Conservation (phyloP, 768 basidiomycete genomes). For the Antrodiella citrinella region DNA sequence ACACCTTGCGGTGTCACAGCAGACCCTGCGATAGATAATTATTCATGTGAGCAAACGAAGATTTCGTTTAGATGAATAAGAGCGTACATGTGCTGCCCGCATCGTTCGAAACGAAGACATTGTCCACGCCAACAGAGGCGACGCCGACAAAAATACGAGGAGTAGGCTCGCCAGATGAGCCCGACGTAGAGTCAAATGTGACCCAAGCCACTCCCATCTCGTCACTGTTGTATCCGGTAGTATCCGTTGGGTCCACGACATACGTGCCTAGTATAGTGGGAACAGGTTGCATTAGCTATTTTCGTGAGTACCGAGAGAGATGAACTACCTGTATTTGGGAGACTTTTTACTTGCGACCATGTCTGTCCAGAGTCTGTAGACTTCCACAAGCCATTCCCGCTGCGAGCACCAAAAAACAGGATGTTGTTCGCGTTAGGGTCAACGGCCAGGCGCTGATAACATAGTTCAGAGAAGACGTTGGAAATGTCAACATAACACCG, state of each 20-base stretch:
- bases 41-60: neutral
- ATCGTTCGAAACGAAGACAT: constrained; percentile 48
- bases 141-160: constrained; percentile 65
- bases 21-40: constrained; percentile 41
- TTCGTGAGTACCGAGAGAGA: neutral
- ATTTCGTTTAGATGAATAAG: neutral
- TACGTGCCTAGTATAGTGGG: constrained; percentile 47
- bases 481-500: no score
- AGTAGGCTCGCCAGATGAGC: constrained; percentile 42
- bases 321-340: constrained; percentile 46
- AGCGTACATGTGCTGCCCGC: constrained; percentile 48
- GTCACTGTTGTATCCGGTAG: constrained; percentile 31
- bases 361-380: constrained; percentile 50
- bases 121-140: constrained; percentile 44
- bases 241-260: constrained; percentile 43
- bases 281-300: no score
- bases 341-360: constrained; percentile 52
- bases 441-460: constrained; percentile 44
- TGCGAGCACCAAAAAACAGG: constrained; percentile 55
- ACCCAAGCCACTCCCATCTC: constrained; percentile 48
- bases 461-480: no score
- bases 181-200: constrained; percentile 55
- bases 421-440: constrained; percentile 58
- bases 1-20: constrained; percentile 36
- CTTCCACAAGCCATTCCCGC: constrained; percentile 61